These are phyloP conservation scores for Claviceps sp. DNA, from an alignment of 2,329 filamentous ascomycete species.

Conservation along the genomic window DNA sequence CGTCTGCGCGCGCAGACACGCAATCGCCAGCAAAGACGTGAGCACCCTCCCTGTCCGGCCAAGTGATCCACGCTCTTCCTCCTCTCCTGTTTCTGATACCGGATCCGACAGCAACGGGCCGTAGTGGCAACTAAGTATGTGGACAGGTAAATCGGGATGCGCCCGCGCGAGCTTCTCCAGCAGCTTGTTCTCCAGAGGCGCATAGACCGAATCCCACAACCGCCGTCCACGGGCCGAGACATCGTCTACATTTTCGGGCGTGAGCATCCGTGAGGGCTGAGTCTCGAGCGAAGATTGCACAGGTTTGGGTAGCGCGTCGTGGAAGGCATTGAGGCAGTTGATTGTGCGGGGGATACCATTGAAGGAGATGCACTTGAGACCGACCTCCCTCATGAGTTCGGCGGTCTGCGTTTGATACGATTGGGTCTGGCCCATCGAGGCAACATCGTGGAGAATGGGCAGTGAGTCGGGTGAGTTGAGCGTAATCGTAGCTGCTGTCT, in stretches of 20 bases:
- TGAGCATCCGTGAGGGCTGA: conserved; percentile 40
- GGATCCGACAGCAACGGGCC: conserved; percentile 61
- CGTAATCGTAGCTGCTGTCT: conserved; percentile 74
- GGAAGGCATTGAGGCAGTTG: conserved; percentile 66
- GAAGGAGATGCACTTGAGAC: conserved; percentile 66
- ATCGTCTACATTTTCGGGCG: conserved; percentile 36
- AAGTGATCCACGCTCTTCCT: conserved; percentile 18
- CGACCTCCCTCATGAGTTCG: conserved; percentile 62
- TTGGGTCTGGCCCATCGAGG: conserved; percentile 16
- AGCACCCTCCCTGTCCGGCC: conserved; percentile 53
- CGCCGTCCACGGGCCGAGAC: conserved; percentile 44
- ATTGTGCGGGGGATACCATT: conserved; percentile 75
- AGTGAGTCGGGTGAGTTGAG: conserved; percentile 75
- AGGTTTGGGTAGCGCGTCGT: conserved; percentile 43
- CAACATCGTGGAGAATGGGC: conserved; percentile 43
- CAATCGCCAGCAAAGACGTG: conserved; percentile 60
- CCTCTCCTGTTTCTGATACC: conserved; percentile 6
- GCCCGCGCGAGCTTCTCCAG: conserved; percentile 56
- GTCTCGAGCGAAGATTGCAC: conserved; percentile 42
- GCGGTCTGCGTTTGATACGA: conserved; percentile 33
- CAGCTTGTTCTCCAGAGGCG: conserved; percentile 60
- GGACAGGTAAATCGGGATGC: conserved; percentile 70
- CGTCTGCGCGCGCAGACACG: conserved; percentile 64
- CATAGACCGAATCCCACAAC: conserved; percentile 68
- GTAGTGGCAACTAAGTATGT: conserved; percentile 66